These are phyloP conservation scores for Trichoderma virens DNA, from an alignment of 495 filamentous ascomycete genomes.

Conservation along the genomic window DNA sequence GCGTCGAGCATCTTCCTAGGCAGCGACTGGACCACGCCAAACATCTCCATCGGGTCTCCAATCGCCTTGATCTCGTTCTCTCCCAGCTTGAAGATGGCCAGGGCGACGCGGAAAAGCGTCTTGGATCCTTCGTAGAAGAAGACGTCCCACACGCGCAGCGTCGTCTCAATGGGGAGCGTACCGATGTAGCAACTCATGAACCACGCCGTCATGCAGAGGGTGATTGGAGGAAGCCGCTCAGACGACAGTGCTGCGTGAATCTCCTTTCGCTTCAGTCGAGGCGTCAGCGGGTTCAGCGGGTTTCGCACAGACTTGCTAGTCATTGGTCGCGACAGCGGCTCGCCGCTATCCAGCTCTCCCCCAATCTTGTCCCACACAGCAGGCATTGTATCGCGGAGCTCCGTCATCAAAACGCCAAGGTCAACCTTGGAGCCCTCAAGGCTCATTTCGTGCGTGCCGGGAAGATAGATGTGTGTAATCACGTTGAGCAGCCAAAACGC, in stretches of 20 bases:
- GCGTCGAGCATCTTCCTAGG: constrained; percentile 75
- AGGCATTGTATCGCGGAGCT: constrained; percentile 75
- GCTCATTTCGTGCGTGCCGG: constrained; percentile 85
- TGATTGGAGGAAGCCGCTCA: constrained; percentile 74
- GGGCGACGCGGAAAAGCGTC: constrained; percentile 87
- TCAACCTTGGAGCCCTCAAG: constrained; percentile 93
- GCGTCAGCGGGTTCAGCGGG: constrained; percentile 14
- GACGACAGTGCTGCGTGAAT: constrained; percentile 10
- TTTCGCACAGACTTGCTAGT: constrained; percentile 32
- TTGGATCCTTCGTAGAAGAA: constrained; percentile 95
- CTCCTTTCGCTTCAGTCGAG: constrained; percentile 16
- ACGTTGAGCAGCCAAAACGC: constrained; percentile 92
- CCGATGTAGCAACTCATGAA: constrained; percentile 97
- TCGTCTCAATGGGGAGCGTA: constrained; percentile 82
- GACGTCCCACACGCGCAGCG: constrained; percentile 87
- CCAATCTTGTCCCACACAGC: constrained; percentile 83
- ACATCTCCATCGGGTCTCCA: constrained; percentile 88
- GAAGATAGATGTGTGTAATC: constrained; percentile 79
- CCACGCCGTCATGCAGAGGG: constrained; percentile 91
- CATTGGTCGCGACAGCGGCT: constrained; percentile 38
- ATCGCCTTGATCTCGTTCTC: constrained; percentile 74
- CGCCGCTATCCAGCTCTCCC: constrained; percentile 56
- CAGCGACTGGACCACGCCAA: constrained; percentile 88
- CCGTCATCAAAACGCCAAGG: constrained; percentile 84
- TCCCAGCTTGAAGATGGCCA: constrained; percentile 88